These are phyloP conservation scores for Blastobotrys proliferans DNA, from an alignment of 1,139 yeast species.

Conservation along the genomic window DNA sequence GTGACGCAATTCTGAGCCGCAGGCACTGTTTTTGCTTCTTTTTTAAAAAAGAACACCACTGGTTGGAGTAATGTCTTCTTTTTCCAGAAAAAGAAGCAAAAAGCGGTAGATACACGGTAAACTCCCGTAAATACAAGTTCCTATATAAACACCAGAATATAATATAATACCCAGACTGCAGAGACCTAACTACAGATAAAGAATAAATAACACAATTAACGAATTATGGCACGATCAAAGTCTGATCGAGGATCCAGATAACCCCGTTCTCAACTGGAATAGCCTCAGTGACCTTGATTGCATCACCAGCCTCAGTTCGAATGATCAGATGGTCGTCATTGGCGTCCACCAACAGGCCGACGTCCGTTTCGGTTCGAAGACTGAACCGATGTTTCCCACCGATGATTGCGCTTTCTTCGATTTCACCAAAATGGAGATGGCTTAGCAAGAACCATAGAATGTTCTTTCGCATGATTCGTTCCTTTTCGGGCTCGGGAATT, in stretches of 20 bases:
- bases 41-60: too few relatives aligned
- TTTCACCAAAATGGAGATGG: conserved; percentile 29
- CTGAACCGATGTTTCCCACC: conserved; percentile 8
- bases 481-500: conserved; percentile 25
- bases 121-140: neutral
- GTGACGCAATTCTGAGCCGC: too few relatives aligned
- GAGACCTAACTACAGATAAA: neutral
- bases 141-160: too few relatives aligned
- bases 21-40: too few relatives aligned
- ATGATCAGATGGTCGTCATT: conserved; percentile 14
- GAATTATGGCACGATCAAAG: conserved; percentile 14
- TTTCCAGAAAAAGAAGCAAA: too few relatives aligned
- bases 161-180: neutral
- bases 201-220: conserved; percentile 2
- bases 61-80: too few relatives aligned
- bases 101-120: too few relatives aligned
- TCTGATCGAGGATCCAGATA: conserved; percentile 23
- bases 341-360: conserved; percentile 16
- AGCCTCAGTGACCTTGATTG: conserved; percentile 22
- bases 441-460: conserved; percentile 29
- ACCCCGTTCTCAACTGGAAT: conserved; percentile 28
- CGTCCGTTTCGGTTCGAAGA: conserved; percentile 20
- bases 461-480: conserved; percentile 28
- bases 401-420: conserved; percentile 14
- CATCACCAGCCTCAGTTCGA: conserved; percentile 14